Base-by-base conservation (phyloP, 2,329 filamentous ascomycete genomes). In the Pyricularia sp. region DNA sequence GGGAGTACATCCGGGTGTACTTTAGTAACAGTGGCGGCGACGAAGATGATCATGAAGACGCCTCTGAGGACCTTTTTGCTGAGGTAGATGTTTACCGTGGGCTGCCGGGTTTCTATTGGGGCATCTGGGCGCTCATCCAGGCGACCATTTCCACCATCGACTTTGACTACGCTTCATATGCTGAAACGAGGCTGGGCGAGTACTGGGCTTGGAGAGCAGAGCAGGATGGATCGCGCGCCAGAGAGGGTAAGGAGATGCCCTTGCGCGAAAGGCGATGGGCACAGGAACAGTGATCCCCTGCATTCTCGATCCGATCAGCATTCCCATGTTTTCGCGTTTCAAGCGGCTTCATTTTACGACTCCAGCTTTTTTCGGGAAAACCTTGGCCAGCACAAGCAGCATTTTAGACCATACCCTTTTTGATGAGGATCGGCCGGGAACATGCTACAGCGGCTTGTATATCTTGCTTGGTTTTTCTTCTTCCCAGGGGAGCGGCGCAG, bases 81-180 rank as follows among this genome's bases (percentile, higher is more conserved):
- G 93, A 98, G 77, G 92, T 99, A 2, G 94, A 99, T 78, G 78
- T 86, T 26, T 99, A 92, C 81, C 87, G 95, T 64, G 95, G 94
- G 63, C 86, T 97, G 17, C 95, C 95, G 0, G 95, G 95, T 9
- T 92, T 99, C 76, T 88, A 86, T 78, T 93, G 91, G 94, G 95
- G 95, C 28, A 93, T 97, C 69, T 99, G 95, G 95, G 91, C 93
- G 9, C 82, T 96, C 71, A 98, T 99, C 72, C 95, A 99, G 82
- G 92, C 94, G 2, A 92, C 88, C 68, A 98, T 99, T 72, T 97
- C 92, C 12, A 88, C 94, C 72, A 99, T 99, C 74, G 92, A 97
- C 77, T 99, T 99, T 76, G 94, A 99, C 80, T 99, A 99, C 77
- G 92, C 93, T 63, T 88, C 86, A 10, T 99, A 98, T 77, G 94